phyloP scores from a whole-genome alignment of 495 filamentous ascomycete species.

The Umbilicaria muhlenbergii region DNA sequence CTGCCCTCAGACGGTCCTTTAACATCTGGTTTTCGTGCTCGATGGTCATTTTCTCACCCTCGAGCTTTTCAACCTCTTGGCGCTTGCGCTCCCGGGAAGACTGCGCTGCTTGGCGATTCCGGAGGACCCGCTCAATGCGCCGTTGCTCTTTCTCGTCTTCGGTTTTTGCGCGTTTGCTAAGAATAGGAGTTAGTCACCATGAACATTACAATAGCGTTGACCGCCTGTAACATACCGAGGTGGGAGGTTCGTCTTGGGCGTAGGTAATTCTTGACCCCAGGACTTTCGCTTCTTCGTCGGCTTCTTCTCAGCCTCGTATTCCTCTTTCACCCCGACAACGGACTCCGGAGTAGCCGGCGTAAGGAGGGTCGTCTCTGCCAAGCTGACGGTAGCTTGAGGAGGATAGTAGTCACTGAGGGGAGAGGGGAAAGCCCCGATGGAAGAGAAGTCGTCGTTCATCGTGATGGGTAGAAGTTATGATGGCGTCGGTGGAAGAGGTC shows the following conservation, averaged over 20 bases:
- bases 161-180: slow-evolving; percentile 92
- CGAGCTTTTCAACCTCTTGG: slow-evolving; percentile 79
- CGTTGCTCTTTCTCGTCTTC: slow-evolving; percentile 98
- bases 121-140: slow-evolving; percentile 88
- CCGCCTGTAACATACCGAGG: slow-evolving; percentile 51
- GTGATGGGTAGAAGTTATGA: no score
- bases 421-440: no score
- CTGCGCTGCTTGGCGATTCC: slow-evolving; percentile 90
- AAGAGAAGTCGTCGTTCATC: no score
- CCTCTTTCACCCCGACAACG: slow-evolving; percentile 11
- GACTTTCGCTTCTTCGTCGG: slow-evolving; percentile 92
- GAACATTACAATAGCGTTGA: background rate
- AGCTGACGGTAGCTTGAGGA: slow-evolving; percentile 33
- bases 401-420: slow-evolving; percentile 3
- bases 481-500: no score
- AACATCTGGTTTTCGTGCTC: slow-evolving; percentile 56
- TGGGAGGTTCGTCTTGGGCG: slow-evolving; percentile 91
- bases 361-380: slow-evolving; percentile 27
- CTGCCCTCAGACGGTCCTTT: slow-evolving; percentile 44
- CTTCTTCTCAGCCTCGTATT: slow-evolving; percentile 49
- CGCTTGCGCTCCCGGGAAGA: slow-evolving; percentile 92
- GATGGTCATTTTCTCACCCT: slow-evolving; percentile 53
- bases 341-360: slow-evolving; percentile 7
- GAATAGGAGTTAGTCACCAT: slow-evolving; percentile 7
- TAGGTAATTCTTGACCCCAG: slow-evolving; percentile 94